Evolutionary conservation across 306 rosid species (phyloP), one percentile per base, ranked within the genome.

Genomic region (Dalbergia cultrata): DNA sequence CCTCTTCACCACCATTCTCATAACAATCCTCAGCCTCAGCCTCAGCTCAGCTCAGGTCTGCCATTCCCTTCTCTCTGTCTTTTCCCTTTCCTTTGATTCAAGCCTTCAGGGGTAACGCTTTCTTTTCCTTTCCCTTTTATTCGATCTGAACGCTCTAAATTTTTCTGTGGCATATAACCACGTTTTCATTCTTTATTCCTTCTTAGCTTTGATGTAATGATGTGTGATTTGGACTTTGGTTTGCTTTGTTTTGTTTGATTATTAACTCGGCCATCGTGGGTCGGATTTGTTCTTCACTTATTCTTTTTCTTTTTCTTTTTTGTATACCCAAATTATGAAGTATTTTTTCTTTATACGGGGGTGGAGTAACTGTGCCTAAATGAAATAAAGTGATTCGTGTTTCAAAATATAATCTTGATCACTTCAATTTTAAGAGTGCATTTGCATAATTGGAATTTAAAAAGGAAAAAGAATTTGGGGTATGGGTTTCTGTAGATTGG

Each of bases 81-180:
- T 13, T 16, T n/a, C 1, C 10, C 37, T 7, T 73, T 10, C n/a
- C 54, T 49, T 49, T 5, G 16, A 11, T 3, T 49, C 54, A 49
- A 49, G 54, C 54, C 17, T 78, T 60, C 58, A 3, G 0, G 39
- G 64, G 76, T 69, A 50, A 44, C 57, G 50, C 6, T 8, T 37
- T 76, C 4, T 71, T 17, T 58, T 26, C 7, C 13, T 41, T 43
- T 16, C 37, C 68, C n/a, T 58, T 31, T 52, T 7, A 10, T 54
- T 69, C 60, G 67, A 86, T 61, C 81, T 83, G 68, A 72, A 54
- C 62, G 57, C 37, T 37, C 45, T 43, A 4, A 10, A 16, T 41
- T 43, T 18, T 19, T 4, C 39, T 72, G 21, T 13, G 17, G 5
- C 10, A n/a, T 41, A 18, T 43, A 67, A 52, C 58, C 52, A 33